phyloP scores from a whole-genome alignment of 1,139 yeast species.

The Magnusiomyces fungicola region DNA sequence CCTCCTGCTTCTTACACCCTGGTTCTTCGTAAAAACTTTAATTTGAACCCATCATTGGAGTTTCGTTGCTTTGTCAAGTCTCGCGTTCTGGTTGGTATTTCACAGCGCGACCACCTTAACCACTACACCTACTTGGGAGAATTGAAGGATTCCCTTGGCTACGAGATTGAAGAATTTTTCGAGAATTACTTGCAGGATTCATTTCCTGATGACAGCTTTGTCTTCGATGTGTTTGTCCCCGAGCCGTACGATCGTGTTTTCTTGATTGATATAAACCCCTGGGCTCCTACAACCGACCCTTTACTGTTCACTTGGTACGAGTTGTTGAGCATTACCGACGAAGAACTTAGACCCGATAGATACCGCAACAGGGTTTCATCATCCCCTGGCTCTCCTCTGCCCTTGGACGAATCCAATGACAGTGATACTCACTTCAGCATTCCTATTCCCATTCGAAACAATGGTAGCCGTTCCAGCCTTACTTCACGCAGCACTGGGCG shows the following conservation, averaged over 20 bases:
- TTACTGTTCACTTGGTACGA: constrained; percentile 81
- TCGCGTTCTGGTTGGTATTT: constrained; percentile 55
- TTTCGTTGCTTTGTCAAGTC: constrained; percentile 75
- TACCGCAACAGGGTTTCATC: background rate
- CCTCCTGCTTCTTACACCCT: constrained; percentile 49
- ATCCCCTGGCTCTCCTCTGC: background rate
- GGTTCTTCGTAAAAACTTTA: constrained; percentile 72
- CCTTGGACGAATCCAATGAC: constrained; percentile 45
- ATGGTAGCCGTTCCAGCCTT: constrained; percentile 47
- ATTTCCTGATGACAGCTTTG: constrained; percentile 52
- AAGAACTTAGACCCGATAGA: background rate
- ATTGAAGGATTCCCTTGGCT: constrained; percentile 41
- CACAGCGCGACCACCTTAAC: constrained; percentile 73
- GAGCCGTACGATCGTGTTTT: constrained; percentile 58
- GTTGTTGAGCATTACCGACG: constrained; percentile 27
- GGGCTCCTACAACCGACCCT: constrained; percentile 66
- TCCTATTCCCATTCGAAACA: constrained; percentile 69
- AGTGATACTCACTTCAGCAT: constrained; percentile 64
- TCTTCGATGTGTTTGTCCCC: constrained; percentile 77
- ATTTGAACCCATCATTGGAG: constrained; percentile 80
- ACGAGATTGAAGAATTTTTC: constrained; percentile 50
- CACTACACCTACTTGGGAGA: constrained; percentile 60
- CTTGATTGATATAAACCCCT: constrained; percentile 81
- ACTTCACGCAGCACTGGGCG: background rate
- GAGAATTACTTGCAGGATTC: constrained; percentile 40